phyloP scores from a whole-genome alignment of 1,284 basidiomycete genomes.

The Moesziomyces antarcticus region DNA sequence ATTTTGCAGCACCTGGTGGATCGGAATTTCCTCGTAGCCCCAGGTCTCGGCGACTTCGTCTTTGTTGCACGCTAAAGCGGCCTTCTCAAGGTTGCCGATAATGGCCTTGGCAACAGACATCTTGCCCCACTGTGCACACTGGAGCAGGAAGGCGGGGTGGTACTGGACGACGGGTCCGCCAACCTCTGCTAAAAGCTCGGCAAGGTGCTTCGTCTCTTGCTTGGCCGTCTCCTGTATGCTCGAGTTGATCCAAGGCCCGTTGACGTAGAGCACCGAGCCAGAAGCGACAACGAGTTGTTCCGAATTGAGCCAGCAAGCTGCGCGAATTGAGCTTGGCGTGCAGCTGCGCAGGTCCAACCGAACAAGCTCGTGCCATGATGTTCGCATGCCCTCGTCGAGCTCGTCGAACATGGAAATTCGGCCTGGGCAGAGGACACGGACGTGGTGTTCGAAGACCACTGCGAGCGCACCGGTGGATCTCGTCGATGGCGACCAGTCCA shows the following conservation, averaged over 20 bases:
- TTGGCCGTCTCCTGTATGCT: neutral
- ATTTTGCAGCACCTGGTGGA: constrained; percentile 16
- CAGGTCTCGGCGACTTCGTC: constrained; percentile 30
- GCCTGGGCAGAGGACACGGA: constrained; percentile 28
- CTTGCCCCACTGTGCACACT: constrained; percentile 46
- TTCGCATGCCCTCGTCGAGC: no score
- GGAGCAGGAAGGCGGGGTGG: constrained; percentile 44
- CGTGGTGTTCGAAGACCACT: constrained; percentile 28
- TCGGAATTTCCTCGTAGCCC: constrained; percentile 24
- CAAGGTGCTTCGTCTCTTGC: constrained; percentile 10
- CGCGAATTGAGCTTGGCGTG: constrained; percentile 33
- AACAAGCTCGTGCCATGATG: constrained; percentile 21
- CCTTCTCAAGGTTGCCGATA: constrained; percentile 31
- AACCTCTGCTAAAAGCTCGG: constrained; percentile 33
- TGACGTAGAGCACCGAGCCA: constrained; percentile 30
- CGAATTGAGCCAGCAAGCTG: constrained; percentile 27
- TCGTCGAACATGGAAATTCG: constrained; percentile 4
- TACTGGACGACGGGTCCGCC: constrained; percentile 45
- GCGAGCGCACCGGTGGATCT: constrained; percentile 20
- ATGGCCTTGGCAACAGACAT: constrained; percentile 33
- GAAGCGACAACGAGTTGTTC: constrained; percentile 40
- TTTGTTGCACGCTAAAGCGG: constrained; percentile 14
- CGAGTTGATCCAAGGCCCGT: constrained; percentile 26
- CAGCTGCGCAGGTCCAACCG: constrained; percentile 23
- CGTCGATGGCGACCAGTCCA: constrained; percentile 44